These are phyloP conservation scores for Saccharomycopsis malanga DNA, from an alignment of 805 yeast genomes.

Conservation along the genomic window DNA sequence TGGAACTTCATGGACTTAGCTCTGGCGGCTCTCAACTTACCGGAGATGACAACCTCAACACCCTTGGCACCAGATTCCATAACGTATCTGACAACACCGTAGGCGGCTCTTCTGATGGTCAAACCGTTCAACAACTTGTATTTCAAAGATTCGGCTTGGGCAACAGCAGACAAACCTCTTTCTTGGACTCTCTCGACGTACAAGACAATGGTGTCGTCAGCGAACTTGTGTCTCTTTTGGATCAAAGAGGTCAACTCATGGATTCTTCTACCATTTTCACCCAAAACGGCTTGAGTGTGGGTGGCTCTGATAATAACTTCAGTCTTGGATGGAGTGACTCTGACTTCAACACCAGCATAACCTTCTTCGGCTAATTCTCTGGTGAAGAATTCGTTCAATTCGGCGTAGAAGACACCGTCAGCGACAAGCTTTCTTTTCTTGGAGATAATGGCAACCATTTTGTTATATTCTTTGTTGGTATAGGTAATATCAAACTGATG, in stretches of 20 bases:
- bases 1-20: slow-evolving; percentile 99
- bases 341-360: slow-evolving; percentile 99
- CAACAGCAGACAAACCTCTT: slow-evolving; percentile 99
- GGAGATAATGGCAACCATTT: slow-evolving; percentile 58
- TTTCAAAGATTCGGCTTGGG: slow-evolving; percentile 98
- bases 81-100: slow-evolving; percentile 99
- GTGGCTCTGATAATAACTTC: slow-evolving; percentile 99
- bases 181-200: slow-evolving; percentile 99
- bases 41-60: slow-evolving; percentile 99
- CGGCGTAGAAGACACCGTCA: slow-evolving; percentile 99
- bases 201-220: slow-evolving; percentile 87
- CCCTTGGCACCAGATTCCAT: slow-evolving; percentile 99
- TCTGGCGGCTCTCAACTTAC: slow-evolving; percentile 99
- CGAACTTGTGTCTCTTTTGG: slow-evolving; percentile 97
- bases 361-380: slow-evolving; percentile 99
- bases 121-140: slow-evolving; percentile 97
- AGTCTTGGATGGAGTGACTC: slow-evolving; percentile 96
- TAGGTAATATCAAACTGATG: too few species aligned
- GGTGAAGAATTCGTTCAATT: slow-evolving; percentile 99
- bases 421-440: slow-evolving; percentile 99
- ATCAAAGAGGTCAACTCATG: slow-evolving; percentile 96
- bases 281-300: slow-evolving; percentile 96
- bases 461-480: slow-evolving; percentile 9
- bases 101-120: slow-evolving; percentile 99
- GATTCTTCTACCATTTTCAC: slow-evolving; percentile 99